Evolutionary conservation across 2,329 filamentous ascomycete species (phyloP), one percentile per base, ranked within the genome.

Genomic region (Aspergillus terreus): DNA sequence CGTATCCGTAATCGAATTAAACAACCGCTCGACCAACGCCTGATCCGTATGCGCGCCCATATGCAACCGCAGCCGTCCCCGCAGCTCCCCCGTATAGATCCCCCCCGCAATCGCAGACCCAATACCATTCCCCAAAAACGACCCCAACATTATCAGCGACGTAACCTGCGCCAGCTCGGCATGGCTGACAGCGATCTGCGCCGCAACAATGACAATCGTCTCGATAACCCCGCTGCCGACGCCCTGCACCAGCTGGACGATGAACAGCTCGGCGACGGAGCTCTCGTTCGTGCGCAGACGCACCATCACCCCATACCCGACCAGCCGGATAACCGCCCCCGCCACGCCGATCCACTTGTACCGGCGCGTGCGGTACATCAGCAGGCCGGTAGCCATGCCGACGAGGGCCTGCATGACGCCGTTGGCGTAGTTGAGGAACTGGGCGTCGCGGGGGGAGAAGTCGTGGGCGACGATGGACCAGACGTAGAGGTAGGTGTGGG

Each of bases 251-350:
- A 74, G 60, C 57, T 80, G 78, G 1, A 78, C 73, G 23, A 74
- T 55, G 55, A 78, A 76, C 1, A 80, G 66, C 60, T 80, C 78
- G 6, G 67, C 73, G 0, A 65, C 55, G 4, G 71, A 71, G 59
- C 75, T 78, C 35, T 68, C 57, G 44, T 70, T 66, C 0, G 68
- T 75, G 4, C 76, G 71, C 7, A 80, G 69, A 2, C 77, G 70
- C 27, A 79, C 67, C 78, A 80, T 80, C 27, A 78, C 58, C 3
- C 76, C 77, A 52, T 80, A 79, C 4, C 78, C 77, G 30, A 79
- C 56, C 9, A 78, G 58, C 10, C 76, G 74, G 30, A 80, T 57
- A 2, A 67, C 49, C 1, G 70, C 66, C 4, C 74, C 76, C 3
- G 63, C 53, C 19, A 79, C 62, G 11, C 70, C 62, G 2, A 80